Conservation (phyloP, 2,329 filamentous ascomycete species). For the Chlorencoelia australis region DNA sequence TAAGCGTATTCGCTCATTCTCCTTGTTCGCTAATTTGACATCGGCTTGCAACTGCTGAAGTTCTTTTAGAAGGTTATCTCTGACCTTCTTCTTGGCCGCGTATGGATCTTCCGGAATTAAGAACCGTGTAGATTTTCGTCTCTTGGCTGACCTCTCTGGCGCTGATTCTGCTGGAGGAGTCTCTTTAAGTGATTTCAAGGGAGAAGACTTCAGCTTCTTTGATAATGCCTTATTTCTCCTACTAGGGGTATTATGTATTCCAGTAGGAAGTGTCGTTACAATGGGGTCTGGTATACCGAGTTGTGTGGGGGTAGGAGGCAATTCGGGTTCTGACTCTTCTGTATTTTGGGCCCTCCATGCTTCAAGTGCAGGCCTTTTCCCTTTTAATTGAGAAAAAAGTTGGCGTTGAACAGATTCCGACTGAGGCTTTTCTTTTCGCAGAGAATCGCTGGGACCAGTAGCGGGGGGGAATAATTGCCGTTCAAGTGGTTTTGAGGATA, state of each 20-base stretch:
- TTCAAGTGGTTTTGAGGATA: too few relatives aligned
- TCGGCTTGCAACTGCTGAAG: constrained; percentile 48
- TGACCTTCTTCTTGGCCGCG: constrained; percentile 39
- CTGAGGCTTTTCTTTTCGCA: too few relatives aligned
- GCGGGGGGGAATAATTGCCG: too few relatives aligned
- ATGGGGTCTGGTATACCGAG: constrained; percentile 40
- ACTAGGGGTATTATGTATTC: constrained; percentile 51
- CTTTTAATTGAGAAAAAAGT: neutral
- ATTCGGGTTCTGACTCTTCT: constrained; percentile 41
- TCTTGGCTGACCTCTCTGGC: constrained; percentile 7
- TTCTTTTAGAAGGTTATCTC: constrained; percentile 44
- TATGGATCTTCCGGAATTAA: constrained; percentile 21
- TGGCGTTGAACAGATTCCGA: constrained; percentile 1
- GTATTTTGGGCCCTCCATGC: constrained; percentile 1
- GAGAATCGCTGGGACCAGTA: too few relatives aligned
- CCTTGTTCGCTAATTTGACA: constrained; percentile 43
- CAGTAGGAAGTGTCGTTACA: constrained; percentile 44
- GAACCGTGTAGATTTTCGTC: constrained; percentile 23
- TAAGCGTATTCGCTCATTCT: constrained; percentile 44
- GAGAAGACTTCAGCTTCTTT: constrained; percentile 25
- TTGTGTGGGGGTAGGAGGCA: constrained; percentile 48
- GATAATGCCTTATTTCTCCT: constrained; percentile 30
- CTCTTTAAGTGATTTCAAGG: constrained; percentile 22
- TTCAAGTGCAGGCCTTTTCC: too few relatives aligned
- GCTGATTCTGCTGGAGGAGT: neutral